Conservation (phyloP, 495 filamentous ascomycete species). For the Penicillium diatomitis region DNA sequence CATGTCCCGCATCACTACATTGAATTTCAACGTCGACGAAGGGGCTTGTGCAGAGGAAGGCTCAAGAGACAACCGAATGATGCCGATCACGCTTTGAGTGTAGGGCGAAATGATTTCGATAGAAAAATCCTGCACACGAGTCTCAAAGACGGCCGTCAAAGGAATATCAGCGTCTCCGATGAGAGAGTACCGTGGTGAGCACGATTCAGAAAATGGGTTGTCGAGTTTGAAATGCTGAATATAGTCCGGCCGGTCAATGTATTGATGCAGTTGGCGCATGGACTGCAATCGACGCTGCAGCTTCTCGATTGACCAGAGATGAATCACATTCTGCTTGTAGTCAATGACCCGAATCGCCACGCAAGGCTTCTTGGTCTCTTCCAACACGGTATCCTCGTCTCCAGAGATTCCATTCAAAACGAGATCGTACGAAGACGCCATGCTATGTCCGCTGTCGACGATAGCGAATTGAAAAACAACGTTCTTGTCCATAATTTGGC, state of each 20-base stretch:
- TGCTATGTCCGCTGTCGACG: conserved; percentile 76
- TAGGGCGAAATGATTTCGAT: conserved; percentile 89
- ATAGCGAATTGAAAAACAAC: conserved; percentile 94
- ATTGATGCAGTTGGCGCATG: conserved; percentile 96
- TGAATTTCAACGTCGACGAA: conserved; percentile 90
- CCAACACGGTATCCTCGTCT: conserved; percentile 76
- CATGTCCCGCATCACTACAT: conserved; percentile 97
- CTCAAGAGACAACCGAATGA: conserved; percentile 83
- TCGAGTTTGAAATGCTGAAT: conserved; percentile 55
- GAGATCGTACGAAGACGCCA: conserved; percentile 91
- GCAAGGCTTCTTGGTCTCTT: conserved; percentile 78
- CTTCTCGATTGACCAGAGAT: conserved; percentile 92
- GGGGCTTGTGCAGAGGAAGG: conserved; percentile 91
- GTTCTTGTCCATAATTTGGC: conserved; percentile 88
- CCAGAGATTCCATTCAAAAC: conserved; percentile 88
- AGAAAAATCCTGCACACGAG: conserved; percentile 86
- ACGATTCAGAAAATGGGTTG: conserved; percentile 78
- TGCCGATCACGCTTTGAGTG: conserved; percentile 78
- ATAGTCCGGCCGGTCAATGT: conserved; percentile 89
- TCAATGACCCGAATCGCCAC: conserved; percentile 87
- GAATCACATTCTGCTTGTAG: conserved; percentile 76
- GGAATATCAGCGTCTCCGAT: conserved; percentile 93
- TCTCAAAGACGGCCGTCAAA: conserved; percentile 87
- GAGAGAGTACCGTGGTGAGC: conserved; percentile 83
- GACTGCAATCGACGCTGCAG: conserved; percentile 74